Base-by-base conservation (phyloP, 1,284 basidiomycete species). In the Polyporus tsugae region DNA sequence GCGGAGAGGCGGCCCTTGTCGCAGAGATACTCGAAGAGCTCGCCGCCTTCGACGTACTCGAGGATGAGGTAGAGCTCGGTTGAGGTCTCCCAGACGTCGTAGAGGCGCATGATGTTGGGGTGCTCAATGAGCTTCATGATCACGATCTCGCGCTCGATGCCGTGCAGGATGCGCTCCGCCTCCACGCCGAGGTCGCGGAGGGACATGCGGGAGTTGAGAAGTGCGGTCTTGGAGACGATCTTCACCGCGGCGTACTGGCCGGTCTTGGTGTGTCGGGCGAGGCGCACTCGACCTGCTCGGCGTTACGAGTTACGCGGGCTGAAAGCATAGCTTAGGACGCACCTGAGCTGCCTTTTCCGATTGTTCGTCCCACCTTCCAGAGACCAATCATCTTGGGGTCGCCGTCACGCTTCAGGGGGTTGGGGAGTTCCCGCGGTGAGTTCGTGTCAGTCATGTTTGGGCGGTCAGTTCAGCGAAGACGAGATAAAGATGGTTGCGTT, bases 121-220 rank as follows among this genome's bases (percentile, higher is more conserved):
- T 99, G 97, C 75, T 98, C 94, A 76, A 99, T 94, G 70, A 99
- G 91, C 81, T 99, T 99, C 97, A 99, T 99, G 80, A 99, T 95
- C 75, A 99, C 96, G 70, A 99, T 99, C 82, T 99, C 98, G 72
- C 97, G 90, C 81, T 99, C 96, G 73, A 99, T 92, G 58, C 92
- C 91, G 59, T 95, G 87, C 69, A 94, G 86, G 70, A 87, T 87
- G 70, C 87, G 88, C 70, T 90, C 90, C 7, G 87, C 84, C 70
- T 90, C 89, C 73, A 90, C 91, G 33, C 85, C 87, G 15, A 92
- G 87, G 72, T 91, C 88, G 70, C 88, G 86, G 73, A 95, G 83
- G 65, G 92, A 93, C 79, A 91, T 86, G 29, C 89, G 85, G 62
- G 93, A 93, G 64, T 85, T 85, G 62, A 95, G 81, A 70, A 92